Percentiles rank a stretch among this genome's conserved stretches.
Evolutionary conservation across 306 rosid genomes (phyloP).

Genomic region (Castanospermum australe): DNA sequence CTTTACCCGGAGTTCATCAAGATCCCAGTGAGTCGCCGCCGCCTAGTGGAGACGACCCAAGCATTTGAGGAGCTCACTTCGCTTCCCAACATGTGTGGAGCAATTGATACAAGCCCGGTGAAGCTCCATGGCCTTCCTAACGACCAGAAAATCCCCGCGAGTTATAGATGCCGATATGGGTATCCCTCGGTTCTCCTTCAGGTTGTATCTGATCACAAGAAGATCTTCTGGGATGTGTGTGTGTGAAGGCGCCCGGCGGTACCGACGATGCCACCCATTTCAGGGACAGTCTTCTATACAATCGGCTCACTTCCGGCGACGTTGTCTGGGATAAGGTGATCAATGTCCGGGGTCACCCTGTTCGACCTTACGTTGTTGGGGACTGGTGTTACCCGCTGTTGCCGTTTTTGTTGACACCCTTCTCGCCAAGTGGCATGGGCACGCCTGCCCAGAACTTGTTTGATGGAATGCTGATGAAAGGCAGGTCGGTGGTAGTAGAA

Average conservation of each 20-base stretch:
- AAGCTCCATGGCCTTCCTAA: slow-evolving; percentile 43
- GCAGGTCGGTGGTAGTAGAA: slow-evolving; percentile 77
- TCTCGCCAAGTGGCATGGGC: slow-evolving; percentile 68
- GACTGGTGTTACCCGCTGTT: slow-evolving; percentile 86
- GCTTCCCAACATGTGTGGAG: slow-evolving; percentile 92
- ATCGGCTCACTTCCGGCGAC: slow-evolving; percentile 64
- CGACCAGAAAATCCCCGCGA: slow-evolving; percentile 36
- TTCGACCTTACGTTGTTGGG: slow-evolving; percentile 87
- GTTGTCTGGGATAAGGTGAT: slow-evolving; percentile 77
- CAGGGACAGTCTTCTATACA: slow-evolving; percentile 71
- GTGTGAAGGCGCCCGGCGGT: slow-evolving; percentile 84
- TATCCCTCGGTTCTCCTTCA: slow-evolving; percentile 74
- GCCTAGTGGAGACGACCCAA: slow-evolving; percentile 72
- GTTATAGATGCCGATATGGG: slow-evolving; percentile 62
- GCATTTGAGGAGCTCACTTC: slow-evolving; percentile 83
- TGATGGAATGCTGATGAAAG: slow-evolving; percentile 95
- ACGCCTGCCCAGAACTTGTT: slow-evolving; percentile 83
- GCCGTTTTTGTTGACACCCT: slow-evolving; percentile 74
- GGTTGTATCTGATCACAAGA: slow-evolving; percentile 86
- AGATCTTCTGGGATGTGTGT: slow-evolving; percentile 92
- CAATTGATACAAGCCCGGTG: slow-evolving; percentile 76
- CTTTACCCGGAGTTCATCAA: slow-evolving; percentile 85
- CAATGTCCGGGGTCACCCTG: slow-evolving; percentile 57
- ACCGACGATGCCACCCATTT: slow-evolving; percentile 77
- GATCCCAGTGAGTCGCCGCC: slow-evolving; percentile 74